A percentile compares a stretch with the other conserved stretches of the same genome.
phyloP scores from a whole-genome alignment of 2,329 filamentous ascomycete species.

The Aplosporella prunicola region DNA sequence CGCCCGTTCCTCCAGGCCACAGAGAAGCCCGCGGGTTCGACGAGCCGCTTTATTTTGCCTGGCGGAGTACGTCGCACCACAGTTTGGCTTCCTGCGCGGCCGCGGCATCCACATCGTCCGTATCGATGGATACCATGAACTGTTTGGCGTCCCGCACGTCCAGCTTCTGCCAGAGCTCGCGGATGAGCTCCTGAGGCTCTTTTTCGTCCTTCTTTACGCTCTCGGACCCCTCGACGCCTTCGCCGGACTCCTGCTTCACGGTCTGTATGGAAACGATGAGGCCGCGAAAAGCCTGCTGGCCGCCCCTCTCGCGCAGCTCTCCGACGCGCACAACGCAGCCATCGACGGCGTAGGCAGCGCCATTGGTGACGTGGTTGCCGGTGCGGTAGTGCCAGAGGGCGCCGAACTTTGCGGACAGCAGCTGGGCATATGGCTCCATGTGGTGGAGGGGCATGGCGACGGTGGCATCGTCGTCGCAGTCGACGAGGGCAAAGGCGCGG shows the following conservation, averaged over 20 bases:
- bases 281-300: conserved; percentile 7
- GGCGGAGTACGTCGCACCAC: too few species aligned
- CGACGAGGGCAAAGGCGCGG: conserved; percentile 9
- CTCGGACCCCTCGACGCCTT: too few species aligned
- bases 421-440: conserved; percentile 8
- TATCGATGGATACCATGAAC: too few species aligned
- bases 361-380: conserved; percentile 6
- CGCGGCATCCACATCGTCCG: too few species aligned
- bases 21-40: too few species aligned
- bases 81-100: too few species aligned
- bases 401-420: conserved; percentile 12
- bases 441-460: conserved; percentile 12
- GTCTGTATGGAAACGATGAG: conserved; percentile 12
- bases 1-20: too few species aligned
- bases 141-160: too few species aligned
- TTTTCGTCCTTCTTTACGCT: too few species aligned
- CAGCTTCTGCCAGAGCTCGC: too few species aligned
- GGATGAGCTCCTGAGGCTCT: too few species aligned
- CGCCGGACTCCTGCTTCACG: neutral
- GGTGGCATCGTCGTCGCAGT: neutral
- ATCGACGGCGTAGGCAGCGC: conserved; percentile 11
- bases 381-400: conserved; percentile 12
- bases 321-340: conserved; percentile 12
- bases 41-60: too few species aligned
- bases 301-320: conserved; percentile 12